These are phyloP conservation scores for Nyssa sinensis DNA, from an alignment of 148 eudicot genomes.

Conservation along the genomic window DNA sequence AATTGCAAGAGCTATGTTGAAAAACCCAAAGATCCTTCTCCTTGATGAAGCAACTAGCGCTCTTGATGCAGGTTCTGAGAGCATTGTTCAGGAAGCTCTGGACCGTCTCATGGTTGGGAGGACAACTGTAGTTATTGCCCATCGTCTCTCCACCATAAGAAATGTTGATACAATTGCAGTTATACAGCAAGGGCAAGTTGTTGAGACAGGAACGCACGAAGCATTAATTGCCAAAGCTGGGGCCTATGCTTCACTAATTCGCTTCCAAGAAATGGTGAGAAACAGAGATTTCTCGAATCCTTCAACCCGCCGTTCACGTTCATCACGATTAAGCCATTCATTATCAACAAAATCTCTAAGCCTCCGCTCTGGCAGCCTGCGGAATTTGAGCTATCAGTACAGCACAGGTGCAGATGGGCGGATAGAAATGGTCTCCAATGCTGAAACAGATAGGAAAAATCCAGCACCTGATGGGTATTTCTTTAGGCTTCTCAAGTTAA, in stretches of 20 bases:
- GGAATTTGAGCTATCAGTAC: slow-evolving; percentile 89
- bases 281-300: slow-evolving; percentile 86
- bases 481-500: slow-evolving; percentile 75
- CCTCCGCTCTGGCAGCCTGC: slow-evolving; percentile 92
- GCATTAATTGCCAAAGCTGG: slow-evolving; percentile 83
- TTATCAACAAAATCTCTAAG: slow-evolving; percentile 91
- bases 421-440: slow-evolving; percentile 92
- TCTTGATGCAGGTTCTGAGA: slow-evolving; percentile 92
- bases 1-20: slow-evolving; percentile 98
- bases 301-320: slow-evolving; percentile 78
- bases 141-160: slow-evolving; percentile 92
- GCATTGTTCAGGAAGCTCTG: slow-evolving; percentile 95
- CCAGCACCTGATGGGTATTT: slow-evolving; percentile 82
- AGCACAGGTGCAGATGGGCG: slow-evolving; percentile 96
- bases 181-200: slow-evolving; percentile 89
- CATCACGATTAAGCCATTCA: slow-evolving; percentile 75
- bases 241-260: slow-evolving; percentile 81
- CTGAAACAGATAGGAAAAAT: slow-evolving; percentile 84
- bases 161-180: slow-evolving; percentile 92
- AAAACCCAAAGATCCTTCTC: slow-evolving; percentile 92
- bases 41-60: slow-evolving; percentile 99
- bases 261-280: slow-evolving; percentile 99
- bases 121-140: slow-evolving; percentile 96
- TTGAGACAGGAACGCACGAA: slow-evolving; percentile 93
- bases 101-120: slow-evolving; percentile 99